These are phyloP conservation scores for Typha latifolia DNA, from an alignment of 176 grass and related monocot genomes.

Conservation along the genomic window DNA sequence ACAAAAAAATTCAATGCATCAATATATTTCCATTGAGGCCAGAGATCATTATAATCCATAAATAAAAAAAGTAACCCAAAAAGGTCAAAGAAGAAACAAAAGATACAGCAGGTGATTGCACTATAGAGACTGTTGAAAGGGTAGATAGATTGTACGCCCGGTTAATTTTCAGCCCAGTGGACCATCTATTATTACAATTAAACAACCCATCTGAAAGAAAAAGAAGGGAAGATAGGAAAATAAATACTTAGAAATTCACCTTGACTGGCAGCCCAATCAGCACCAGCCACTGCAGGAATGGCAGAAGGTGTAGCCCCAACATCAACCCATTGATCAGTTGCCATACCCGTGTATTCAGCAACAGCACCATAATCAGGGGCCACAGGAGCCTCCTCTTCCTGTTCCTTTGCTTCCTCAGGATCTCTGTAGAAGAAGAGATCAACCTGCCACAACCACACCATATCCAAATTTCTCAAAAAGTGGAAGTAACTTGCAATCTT, in stretches of 20 bases:
- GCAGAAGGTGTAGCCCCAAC: slow-evolving; percentile 17
- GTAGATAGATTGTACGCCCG: too few relatives aligned
- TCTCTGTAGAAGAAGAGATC: slow-evolving; percentile 93
- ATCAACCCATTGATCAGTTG: slow-evolving; percentile 58
- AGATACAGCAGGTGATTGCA: too few relatives aligned
- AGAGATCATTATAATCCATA: neutral
- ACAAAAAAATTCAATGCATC: neutral
- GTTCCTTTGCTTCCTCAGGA: slow-evolving; percentile 87
- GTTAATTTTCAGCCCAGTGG: neutral
- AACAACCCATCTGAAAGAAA: neutral
- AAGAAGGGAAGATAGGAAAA: neutral
- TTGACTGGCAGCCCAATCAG: slow-evolving; percentile 35
- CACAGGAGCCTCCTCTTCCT: slow-evolving; percentile 57
- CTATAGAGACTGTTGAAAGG: too few relatives aligned
- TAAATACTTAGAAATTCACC: slow-evolving; percentile 24
- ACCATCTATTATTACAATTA: neutral
- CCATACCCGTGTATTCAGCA: slow-evolving; percentile 38
- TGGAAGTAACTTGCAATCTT: neutral
- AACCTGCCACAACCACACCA: slow-evolving; percentile 29
- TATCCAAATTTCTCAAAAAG: neutral
- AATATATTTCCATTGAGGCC: neutral
- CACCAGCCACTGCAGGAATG: slow-evolving; percentile 12
- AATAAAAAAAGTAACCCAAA: too few relatives aligned
- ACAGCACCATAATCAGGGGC: slow-evolving; percentile 46
- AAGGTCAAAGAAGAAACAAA: too few relatives aligned